A percentile compares a stretch with the other conserved stretches of the same genome.
Conservation (phyloP, 441 rosid species). For the Sinapis alba region DNA sequence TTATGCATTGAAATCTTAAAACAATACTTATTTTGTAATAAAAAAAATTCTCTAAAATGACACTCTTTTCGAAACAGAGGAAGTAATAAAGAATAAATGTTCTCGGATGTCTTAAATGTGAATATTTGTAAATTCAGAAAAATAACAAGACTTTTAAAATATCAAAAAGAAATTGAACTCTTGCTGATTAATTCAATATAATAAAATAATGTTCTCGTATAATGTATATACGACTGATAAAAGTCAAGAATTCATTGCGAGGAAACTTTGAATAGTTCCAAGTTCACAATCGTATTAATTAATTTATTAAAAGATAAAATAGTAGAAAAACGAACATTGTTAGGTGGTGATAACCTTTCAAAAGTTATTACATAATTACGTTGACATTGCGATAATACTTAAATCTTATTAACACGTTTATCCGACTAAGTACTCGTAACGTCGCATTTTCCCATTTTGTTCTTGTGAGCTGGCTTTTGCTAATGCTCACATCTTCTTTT, state of each 20-base stretch:
- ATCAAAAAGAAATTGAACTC: background rate
- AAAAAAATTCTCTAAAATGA: no score
- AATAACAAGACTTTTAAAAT: background rate
- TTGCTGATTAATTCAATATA: background rate
- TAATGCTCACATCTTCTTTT: slow-evolving; percentile 12
- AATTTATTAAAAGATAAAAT: background rate
- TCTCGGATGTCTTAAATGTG: background rate
- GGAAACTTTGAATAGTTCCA: slow-evolving; percentile 28
- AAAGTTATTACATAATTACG: background rate
- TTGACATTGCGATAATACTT: slow-evolving; percentile 31
- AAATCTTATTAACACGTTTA: slow-evolving; percentile 30
- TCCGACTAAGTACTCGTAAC: slow-evolving; percentile 23
- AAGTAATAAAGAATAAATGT: background rate
- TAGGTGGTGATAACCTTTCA: slow-evolving; percentile 15
- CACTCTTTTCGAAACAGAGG: no score
- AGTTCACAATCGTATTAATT: slow-evolving; percentile 9
- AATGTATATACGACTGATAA: background rate
- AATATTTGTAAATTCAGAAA: background rate
- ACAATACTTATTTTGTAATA: no score
- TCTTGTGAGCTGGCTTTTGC: slow-evolving; percentile 33
- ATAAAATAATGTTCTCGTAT: background rate
- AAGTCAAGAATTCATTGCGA: background rate
- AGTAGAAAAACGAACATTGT: slow-evolving; percentile 20
- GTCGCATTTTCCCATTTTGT: slow-evolving; percentile 21
- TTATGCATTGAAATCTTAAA: no score